Base-by-base conservation (phyloP, 2,329 filamentous ascomycete species). In the Aspergillus sp. region DNA sequence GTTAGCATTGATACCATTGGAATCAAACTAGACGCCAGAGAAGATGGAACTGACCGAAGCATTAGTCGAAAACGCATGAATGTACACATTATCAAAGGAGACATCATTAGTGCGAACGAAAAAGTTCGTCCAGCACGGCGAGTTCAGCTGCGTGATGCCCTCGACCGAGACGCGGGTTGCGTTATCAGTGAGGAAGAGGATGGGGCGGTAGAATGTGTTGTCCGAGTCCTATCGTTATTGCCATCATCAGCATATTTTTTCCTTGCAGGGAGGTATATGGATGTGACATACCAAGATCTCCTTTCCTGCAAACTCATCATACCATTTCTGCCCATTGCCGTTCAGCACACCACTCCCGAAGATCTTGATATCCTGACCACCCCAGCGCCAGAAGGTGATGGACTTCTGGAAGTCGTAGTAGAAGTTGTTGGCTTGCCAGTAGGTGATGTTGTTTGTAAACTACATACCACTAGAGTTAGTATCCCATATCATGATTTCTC, bases 331-430 rank as follows among this genome's bases (percentile, higher is more conserved):
- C 6, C 81, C 85, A 61, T 86, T 85, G 0, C 82, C 84, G 59
- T 88, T 83, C 47, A 88, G 75, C 13, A 82, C 75, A 47, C 85
- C 81, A 11, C 81, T 77, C 47, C 86, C 86, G 58, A 81, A 84
- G 64, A 88, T 86, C 62, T 81, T 84, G 69, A 88, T 84, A 62
- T 86, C 77, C 62, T 83, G 80, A 10, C 86, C 86, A 58, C 85
- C 85, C 85, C 85, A 88, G 54, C 86, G 83, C 82, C 84, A 87
- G 67, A 87, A 88, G 58, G 84, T 84, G 58, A 87, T 83, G 3
- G 81, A 85, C 63, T 81, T 81, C 59, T 83, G 81, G 68, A 82
- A 83, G 8, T 73, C 73, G 56, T 82, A 81, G 62, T 79, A 82
- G 69, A 82, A 83, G 68, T 82, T 75, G 66, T 83, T 82, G 27